Conservation (phyloP, 129 eudicot genomes). For the Flaveria sonorensis region DNA sequence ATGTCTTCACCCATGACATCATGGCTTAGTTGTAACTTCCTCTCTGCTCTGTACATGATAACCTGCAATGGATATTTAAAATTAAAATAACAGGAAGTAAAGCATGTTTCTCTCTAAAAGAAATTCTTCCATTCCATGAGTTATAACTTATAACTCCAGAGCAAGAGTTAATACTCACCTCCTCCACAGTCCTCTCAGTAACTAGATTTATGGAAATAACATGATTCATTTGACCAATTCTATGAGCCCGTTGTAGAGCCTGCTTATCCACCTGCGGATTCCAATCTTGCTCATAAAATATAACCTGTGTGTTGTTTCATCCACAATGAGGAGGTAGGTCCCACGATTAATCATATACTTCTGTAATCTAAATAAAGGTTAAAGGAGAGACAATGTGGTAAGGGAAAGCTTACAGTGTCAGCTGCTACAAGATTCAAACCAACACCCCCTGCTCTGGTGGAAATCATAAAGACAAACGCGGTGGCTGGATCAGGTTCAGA, state of each 20-base stretch:
- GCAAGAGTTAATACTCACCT: conserved; percentile 50
- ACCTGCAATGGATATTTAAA: conserved; percentile 49
- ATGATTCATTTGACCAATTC: conserved; percentile 93
- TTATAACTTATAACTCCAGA: not conserved
- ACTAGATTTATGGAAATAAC: conserved; percentile 84
- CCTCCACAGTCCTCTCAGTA: conserved; percentile 76
- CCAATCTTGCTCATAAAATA: conserved; percentile 99
- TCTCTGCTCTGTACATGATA: conserved; percentile 84
- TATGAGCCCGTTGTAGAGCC: conserved; percentile 95
- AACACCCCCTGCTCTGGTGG: conserved; percentile 99
- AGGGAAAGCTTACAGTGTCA: conserved; percentile 64
- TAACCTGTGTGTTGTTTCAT: conserved; percentile 56
- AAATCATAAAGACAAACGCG: conserved; percentile 86
- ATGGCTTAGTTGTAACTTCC: conserved; percentile 89
- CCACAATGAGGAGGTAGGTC: conserved; percentile 5
- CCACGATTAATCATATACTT: conserved; percentile 2
- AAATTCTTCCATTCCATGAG: not conserved
- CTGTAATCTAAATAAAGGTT: not conserved
- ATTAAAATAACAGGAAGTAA: conserved; percentile 10
- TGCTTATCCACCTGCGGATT: conserved; percentile 99
- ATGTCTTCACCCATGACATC: conserved; percentile 74
- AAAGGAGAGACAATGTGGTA: not conserved
- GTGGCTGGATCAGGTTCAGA: conserved; percentile 44
- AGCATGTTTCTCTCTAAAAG: conserved; percentile 6
- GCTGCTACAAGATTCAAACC: conserved; percentile 99